These are phyloP conservation scores for Geranium rotundifolium DNA, from an alignment of 345 rosid genomes.

Conservation along the genomic window DNA sequence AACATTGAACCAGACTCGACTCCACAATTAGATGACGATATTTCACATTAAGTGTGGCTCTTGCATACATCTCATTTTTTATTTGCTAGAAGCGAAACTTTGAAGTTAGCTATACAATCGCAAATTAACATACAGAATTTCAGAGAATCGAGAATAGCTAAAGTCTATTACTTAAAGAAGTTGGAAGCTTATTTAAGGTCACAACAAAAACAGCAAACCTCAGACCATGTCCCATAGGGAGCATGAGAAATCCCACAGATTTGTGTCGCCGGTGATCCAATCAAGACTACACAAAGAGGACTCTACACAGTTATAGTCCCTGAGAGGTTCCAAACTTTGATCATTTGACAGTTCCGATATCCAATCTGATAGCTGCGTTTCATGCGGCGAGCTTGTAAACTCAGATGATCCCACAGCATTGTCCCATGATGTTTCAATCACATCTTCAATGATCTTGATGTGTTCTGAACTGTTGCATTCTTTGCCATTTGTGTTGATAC, in stretches of 20 bases:
- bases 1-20: too few species aligned
- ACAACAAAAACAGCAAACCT: not conserved
- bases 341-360: conserved; percentile 28
- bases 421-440: conserved; percentile 7
- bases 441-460: conserved; percentile 3
- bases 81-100: too few species aligned
- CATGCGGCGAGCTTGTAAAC: conserved; percentile 28
- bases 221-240: not conserved
- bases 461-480: conserved; percentile 3
- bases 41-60: too few species aligned
- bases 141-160: too few species aligned
- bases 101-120: too few species aligned
- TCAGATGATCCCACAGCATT: not conserved
- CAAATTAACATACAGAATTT: too few species aligned
- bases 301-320: conserved; percentile 13
- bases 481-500: not conserved
- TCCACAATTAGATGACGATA: too few species aligned
- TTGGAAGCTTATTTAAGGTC: not conserved
- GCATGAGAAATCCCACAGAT: not conserved
- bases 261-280: not conserved
- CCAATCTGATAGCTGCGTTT: conserved; percentile 40
- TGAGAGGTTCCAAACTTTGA: conserved; percentile 14
- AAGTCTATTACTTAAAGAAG: too few species aligned
- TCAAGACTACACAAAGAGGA: conserved; percentile 6
- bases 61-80: too few species aligned